Evolutionary conservation across 495 filamentous ascomycete species (phyloP).

Genomic region (Aspergillus carlsbadensis): DNA sequence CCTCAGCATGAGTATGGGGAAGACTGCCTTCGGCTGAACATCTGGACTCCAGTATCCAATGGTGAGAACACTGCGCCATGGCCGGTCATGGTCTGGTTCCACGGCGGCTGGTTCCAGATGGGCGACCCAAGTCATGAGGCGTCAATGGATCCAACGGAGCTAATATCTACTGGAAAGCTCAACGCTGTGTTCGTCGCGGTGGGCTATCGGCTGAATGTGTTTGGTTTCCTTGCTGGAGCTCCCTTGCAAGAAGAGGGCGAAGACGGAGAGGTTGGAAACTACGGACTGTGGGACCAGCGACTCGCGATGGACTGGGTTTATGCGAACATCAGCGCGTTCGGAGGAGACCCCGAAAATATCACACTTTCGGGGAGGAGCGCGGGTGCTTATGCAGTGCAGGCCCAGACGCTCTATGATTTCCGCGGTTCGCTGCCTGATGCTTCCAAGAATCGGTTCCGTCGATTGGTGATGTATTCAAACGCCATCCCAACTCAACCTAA

Average conservation of each 20-base stretch:
- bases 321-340: slow-evolving; percentile 54
- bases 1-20: slow-evolving; percentile 30
- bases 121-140: slow-evolving; percentile 35
- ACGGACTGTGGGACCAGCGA: slow-evolving; percentile 62
- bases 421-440: slow-evolving; percentile 21
- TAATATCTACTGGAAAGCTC: slow-evolving; percentile 48
- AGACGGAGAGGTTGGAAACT: slow-evolving; percentile 52
- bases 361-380: slow-evolving; percentile 61
- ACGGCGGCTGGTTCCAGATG: slow-evolving; percentile 53
- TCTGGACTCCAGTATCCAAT: slow-evolving; percentile 34
- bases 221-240: slow-evolving; percentile 58
- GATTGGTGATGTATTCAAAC: slow-evolving; percentile 47
- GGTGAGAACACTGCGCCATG: slow-evolving; percentile 28
- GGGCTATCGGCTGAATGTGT: slow-evolving; percentile 60
- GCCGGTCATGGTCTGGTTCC: slow-evolving; percentile 57
- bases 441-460: slow-evolving; percentile 26
- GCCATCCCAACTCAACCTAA: slow-evolving; percentile 49
- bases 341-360: slow-evolving; percentile 58
- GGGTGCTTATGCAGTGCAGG: slow-evolving; percentile 55
- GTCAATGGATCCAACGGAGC: slow-evolving; percentile 41
- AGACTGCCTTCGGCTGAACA: slow-evolving; percentile 48
- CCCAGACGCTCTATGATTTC: slow-evolving; percentile 48
- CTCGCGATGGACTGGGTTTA: slow-evolving; percentile 58
- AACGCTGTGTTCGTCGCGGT: slow-evolving; percentile 54
- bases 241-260: slow-evolving; percentile 35